These are phyloP conservation scores for Solanum dulcamara DNA, from an alignment of 257 asterid species.

Conservation along the genomic window DNA sequence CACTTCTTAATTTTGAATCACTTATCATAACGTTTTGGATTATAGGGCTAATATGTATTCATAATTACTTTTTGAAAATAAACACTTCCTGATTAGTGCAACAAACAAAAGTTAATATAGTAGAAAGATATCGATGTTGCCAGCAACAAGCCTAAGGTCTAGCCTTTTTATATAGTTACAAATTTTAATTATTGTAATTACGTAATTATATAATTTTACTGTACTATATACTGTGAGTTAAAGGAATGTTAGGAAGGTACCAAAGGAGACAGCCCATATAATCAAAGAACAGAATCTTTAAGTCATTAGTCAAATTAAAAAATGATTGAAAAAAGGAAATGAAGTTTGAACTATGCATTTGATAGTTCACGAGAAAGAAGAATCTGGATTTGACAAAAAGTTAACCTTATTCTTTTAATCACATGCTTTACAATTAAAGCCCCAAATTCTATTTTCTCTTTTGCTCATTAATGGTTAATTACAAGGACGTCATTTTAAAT, in stretches of 20 bases:
- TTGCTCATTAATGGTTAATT: neutral
- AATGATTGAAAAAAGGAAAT: neutral
- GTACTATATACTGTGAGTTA: neutral
- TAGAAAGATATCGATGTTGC: neutral
- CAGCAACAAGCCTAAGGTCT: neutral
- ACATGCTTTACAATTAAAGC: neutral
- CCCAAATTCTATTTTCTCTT: neutral
- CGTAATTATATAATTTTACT: neutral
- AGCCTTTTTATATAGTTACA: neutral
- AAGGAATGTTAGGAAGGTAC: neutral
- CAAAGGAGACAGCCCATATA: neutral
- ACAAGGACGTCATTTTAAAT: neutral
- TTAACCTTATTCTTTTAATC: neutral
- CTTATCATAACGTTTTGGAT: neutral
- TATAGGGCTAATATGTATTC: too few species aligned
- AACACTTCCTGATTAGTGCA: neutral
- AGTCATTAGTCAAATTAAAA: neutral
- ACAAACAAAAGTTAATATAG: neutral
- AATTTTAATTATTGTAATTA: neutral
- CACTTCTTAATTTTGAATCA: neutral
- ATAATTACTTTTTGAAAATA: neutral
- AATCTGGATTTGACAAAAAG: neutral
- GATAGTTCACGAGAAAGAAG: conserved; percentile 1
- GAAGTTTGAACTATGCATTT: neutral
- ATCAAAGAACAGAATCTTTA: neutral